Base-by-base conservation (phyloP, 2,329 filamentous ascomycete species). In the Teratosphaeria destructans region DNA sequence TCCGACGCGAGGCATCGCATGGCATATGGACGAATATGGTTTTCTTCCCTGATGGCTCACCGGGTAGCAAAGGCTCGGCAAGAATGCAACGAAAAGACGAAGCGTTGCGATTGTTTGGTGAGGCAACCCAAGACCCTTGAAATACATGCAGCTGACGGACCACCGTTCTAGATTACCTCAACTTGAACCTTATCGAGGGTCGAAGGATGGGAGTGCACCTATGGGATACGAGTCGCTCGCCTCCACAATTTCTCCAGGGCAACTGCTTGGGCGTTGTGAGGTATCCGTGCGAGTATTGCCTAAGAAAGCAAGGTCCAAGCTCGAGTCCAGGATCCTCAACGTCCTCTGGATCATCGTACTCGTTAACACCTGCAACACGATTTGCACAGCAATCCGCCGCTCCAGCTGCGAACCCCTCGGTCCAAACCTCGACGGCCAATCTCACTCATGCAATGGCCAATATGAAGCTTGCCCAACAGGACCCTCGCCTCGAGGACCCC, bases 11-110 rank as follows among this genome's bases (percentile, higher is more conserved):
- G 53, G 68, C 68, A 19, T 60, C 62, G 4, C 68, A 71, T 62
- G 67, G 67, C 23, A 61, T 70, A 12, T 69, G 68, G 67, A 67
- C 67, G 16, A 64, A 68, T 10, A 68, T 70, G 67, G 60, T 63
- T 10, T 57, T 64, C 11, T 63, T 57, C 52, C 60, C 64, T 4
- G 61, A 65, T 26, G 66, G 67, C 7, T 63, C 64, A 32, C 58
- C 62, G 27, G 58, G 60, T 32, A 63, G 61, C 35, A 66, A 64
- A 60, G 67, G 68, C 12, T 62, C 63, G 37, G 68, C 65, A 29
- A 60, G 67, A 49, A 62, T 70, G 12, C 59, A 65, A 39, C 61
- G 65, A 35, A 12, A 32, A 19, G 64, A 68, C 19, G 69, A 71
- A 61, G 69, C 68, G 10, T 26, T 43, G 2, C 62, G 62, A 29